These are phyloP conservation scores for Chytridium lagenaria DNA, from an alignment of 371 early-diverging fungal genomes.

Conservation along the genomic window DNA sequence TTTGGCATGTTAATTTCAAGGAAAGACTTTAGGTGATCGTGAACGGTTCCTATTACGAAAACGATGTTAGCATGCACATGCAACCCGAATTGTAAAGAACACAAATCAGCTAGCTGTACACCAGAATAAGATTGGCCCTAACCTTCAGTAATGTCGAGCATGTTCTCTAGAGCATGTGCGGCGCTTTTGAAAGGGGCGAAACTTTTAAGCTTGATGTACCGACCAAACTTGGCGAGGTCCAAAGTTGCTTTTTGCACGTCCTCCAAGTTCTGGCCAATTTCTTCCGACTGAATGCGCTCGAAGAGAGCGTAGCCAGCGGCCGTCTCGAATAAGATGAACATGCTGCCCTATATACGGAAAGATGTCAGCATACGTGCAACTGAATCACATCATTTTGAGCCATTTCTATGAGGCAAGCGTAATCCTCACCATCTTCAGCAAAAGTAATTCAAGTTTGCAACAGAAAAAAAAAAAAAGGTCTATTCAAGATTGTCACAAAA, in stretches of 20 bases:
- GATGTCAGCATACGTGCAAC: background rate
- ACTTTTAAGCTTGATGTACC: conserved; percentile 89
- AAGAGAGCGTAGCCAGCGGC: conserved; percentile 97
- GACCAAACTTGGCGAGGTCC: conserved; percentile 91
- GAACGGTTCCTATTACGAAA: conserved; percentile 84
- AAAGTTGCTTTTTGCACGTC: conserved; percentile 82
- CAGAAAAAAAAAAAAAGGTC: no score
- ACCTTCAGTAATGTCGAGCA: conserved; percentile 98
- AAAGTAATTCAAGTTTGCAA: no score
- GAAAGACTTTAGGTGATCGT: conserved; percentile 86
- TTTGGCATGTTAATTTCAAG: conserved; percentile 90
- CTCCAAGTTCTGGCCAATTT: conserved; percentile 92
- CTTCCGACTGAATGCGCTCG: conserved; percentile 92
- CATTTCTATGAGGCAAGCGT: no score
- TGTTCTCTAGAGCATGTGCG: conserved; percentile 96
- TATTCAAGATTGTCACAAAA: no score
- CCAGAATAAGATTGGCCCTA: conserved; percentile 20
- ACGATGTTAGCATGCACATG: background rate
- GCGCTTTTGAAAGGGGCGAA: conserved; percentile 97
- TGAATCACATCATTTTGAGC: no score
- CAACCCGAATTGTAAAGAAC: no score
- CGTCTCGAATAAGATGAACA: conserved; percentile 87
- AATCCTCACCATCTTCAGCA: no score
- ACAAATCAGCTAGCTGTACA: background rate
- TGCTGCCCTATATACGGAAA: background rate